Percentiles rank a stretch among this genome's conserved stretches.
Conservation (phyloP, 805 yeast species). For the Wickerhamiella allomyrinae region DNA sequence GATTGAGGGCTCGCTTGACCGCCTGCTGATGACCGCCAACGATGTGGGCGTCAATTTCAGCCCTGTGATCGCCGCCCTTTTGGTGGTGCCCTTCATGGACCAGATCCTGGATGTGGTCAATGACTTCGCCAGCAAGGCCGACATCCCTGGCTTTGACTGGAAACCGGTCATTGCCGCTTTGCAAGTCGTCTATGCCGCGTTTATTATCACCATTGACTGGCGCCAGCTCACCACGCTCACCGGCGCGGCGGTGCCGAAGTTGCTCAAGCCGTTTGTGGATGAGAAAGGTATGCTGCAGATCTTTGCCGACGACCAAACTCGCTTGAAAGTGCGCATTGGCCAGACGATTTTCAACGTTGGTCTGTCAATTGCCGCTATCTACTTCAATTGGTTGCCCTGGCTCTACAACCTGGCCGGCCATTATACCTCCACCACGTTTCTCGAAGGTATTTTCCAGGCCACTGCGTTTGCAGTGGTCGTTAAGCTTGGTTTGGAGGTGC, state of each 20-base stretch:
- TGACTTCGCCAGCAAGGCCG: neutral
- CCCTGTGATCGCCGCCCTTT: neutral
- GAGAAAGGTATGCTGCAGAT: neutral
- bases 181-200: neutral
- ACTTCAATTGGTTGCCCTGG: neutral
- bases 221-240: neutral
- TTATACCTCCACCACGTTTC: neutral
- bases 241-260: neutral
- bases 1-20: neutral
- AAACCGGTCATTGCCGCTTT: neutral
- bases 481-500: neutral
- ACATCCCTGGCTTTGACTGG: neutral
- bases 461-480: neutral
- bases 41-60: neutral
- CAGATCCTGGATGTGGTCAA: neutral
- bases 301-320: neutral
- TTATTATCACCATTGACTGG: neutral
- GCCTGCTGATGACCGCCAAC: neutral
- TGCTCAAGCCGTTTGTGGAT: neutral
- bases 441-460: neutral
- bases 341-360: neutral
- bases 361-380: neutral
- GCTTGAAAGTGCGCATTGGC: neutral
- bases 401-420: neutral
- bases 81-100: neutral